These are phyloP conservation scores for Sarocladium strictum DNA, from an alignment of 2,329 filamentous ascomycete genomes.

Conservation along the genomic window DNA sequence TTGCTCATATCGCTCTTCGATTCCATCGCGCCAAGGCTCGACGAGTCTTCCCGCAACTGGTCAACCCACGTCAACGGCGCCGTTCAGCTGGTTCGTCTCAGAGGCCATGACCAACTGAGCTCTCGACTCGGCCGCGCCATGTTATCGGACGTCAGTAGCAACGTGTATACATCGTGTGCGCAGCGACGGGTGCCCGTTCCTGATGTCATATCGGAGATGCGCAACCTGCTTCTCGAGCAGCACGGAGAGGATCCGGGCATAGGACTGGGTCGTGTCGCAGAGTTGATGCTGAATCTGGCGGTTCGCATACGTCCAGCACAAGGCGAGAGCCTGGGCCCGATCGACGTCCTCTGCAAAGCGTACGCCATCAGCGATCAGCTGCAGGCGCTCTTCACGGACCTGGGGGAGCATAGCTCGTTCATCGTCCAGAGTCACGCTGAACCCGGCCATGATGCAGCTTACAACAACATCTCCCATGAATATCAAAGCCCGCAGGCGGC, in stretches of 20 bases:
- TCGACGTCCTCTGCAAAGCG: background rate
- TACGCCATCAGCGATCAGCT: constrained; percentile 51
- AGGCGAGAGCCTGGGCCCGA: background rate
- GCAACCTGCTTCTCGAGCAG: background rate
- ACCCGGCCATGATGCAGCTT: background rate
- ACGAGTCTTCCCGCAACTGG: background rate
- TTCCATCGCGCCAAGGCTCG: background rate
- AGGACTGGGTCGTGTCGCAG: background rate
- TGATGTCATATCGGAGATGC: background rate
- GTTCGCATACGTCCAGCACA: background rate
- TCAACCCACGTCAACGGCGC: background rate
- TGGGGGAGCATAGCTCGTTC: constrained; percentile 50
- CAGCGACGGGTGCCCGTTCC: background rate
- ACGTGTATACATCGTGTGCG: background rate
- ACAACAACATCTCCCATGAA: background rate
- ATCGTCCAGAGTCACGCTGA: background rate
- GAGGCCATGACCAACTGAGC: background rate
- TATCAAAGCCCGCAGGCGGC: background rate
- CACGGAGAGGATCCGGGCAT: background rate
- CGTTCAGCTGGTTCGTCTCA: background rate
- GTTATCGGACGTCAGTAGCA: background rate
- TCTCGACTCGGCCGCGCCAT: background rate
- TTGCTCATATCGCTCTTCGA: background rate
- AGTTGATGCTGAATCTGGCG: background rate
- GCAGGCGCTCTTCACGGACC: constrained; percentile 74